Base-by-base conservation (phyloP, 306 rosid genomes). In the Inga leiocalycina region DNA sequence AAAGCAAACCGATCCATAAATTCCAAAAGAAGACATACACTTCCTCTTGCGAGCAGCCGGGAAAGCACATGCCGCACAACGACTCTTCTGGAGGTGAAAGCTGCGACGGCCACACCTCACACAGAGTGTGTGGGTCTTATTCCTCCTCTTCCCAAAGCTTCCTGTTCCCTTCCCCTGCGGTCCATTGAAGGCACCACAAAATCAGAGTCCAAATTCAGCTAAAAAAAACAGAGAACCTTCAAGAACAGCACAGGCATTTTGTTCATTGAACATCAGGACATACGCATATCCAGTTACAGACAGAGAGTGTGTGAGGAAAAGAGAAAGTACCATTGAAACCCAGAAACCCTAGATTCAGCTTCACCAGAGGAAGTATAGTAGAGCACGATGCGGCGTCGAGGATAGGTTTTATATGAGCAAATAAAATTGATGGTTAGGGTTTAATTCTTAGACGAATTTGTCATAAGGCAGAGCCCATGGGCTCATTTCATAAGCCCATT, bases 91-190 rank as follows among this genome's bases (percentile, higher is more conserved):
- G 48, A 95, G 94, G 75, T 95, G 99, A 83, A 95, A 95, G 81
- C 99, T 95, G 83, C 98, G 99, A 78, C 99, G 99, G 69, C 99
- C 99, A 77, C 99, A 96, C 88, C 99, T 88, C 56, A 96, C 92
- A 41, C 99, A 96, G 37, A 96, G 97, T 1, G 97, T 92, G 92
- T 96, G 99, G 51, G 99, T 93, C 94, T 96, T 96, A 94, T 96
- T 96, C 90, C 99, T 93, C 79, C 99, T 86, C 92, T 96, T 96
- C 81, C 99, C 99, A 54, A 96, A 96, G 78, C 98, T 93, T 30
- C 99, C 99, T 1, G 99, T 96, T 39, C 99, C 99, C 91, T 96
- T 96, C 3, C 98, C 98, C 99, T 96, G 88, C 49, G 62, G 16
- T 61, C 19, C 17, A 78, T 75, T 49, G 14, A 81, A 14, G 71